phyloP scores from a whole-genome alignment of 2,329 filamentous ascomycete species.

The Teratosphaeria destructans region DNA sequence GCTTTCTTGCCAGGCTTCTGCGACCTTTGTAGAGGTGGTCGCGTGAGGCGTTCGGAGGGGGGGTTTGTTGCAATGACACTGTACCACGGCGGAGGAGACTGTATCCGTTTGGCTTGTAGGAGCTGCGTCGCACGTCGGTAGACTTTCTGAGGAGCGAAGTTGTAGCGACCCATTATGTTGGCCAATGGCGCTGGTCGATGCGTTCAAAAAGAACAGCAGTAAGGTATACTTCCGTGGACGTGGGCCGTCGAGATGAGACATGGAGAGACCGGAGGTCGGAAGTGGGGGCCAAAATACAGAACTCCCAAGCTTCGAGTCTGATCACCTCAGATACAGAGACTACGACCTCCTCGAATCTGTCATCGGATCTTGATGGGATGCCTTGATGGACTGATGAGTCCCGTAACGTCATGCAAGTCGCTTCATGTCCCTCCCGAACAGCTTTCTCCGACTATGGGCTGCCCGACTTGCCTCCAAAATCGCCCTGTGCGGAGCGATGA shows the following conservation, averaged over 20 bases:
- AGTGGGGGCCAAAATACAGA: not conserved
- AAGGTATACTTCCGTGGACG: not conserved
- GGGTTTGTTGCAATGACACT: constrained; percentile 47
- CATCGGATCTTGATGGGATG: constrained; percentile 2
- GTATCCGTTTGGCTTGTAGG: constrained; percentile 33
- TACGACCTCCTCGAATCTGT: not conserved
- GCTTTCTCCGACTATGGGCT: constrained; percentile 7
- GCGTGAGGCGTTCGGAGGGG: constrained; percentile 49
- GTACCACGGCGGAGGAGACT: constrained; percentile 45
- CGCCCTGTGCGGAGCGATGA: constrained; percentile 26
- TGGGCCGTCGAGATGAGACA: not conserved
- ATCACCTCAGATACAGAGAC: not conserved
- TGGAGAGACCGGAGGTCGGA: not conserved
- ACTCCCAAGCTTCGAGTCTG: not conserved
- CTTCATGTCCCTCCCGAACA: constrained; percentile 47
- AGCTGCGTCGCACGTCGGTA: constrained; percentile 43
- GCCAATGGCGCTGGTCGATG: not conserved
- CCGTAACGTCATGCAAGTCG: constrained; percentile 40
- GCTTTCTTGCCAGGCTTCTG: constrained; percentile 49
- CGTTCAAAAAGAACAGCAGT: not conserved
- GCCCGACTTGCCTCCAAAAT: constrained; percentile 7
- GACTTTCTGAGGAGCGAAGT: constrained; percentile 42
- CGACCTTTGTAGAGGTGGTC: constrained; percentile 40
- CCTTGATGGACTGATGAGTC: constrained; percentile 12
- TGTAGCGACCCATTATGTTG: constrained; percentile 40